Percentiles rank a stretch among this genome's conserved stretches.
Evolutionary conservation across 768 basidiomycete genomes (phyloP).

Genomic region (Boletellus sp.): DNA sequence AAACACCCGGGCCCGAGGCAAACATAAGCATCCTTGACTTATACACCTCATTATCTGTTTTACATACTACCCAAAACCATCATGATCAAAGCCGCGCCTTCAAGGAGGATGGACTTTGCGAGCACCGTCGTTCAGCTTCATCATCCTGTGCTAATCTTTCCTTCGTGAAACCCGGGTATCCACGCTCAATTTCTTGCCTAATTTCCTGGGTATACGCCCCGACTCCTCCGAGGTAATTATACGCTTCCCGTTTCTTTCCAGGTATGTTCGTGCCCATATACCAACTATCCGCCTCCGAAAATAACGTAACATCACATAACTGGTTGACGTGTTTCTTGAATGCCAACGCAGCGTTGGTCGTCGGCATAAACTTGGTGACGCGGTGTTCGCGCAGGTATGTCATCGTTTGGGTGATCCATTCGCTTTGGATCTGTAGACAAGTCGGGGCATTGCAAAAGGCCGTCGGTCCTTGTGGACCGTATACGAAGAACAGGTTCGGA

Average conservation of each 20-base stretch:
- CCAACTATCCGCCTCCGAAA: neutral
- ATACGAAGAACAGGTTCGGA: constrained; percentile 10
- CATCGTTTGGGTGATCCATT: constrained; percentile 12
- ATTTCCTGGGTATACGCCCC: constrained; percentile 1
- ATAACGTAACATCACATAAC: neutral
- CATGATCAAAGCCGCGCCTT: neutral
- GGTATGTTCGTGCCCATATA: constrained; percentile 11
- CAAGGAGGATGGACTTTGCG: neutral
- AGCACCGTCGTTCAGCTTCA: neutral
- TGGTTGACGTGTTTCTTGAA: constrained; percentile 13
- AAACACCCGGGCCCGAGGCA: neutral
- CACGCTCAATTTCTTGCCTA: constrained; percentile 2
- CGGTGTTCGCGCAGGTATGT: constrained; percentile 4
- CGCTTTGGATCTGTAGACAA: constrained; percentile 2
- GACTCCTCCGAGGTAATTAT: constrained; percentile 5
- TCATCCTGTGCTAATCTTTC: neutral
- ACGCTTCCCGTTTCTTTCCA: constrained; percentile 7
- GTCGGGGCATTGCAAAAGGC: constrained; percentile 8
- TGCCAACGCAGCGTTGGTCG: neutral
- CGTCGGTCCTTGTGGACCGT: constrained; percentile 13
- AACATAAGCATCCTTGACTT: neutral
- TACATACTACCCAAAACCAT: neutral
- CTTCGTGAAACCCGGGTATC: constrained; percentile 11
- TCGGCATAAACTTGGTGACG: constrained; percentile 15
- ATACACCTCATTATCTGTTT: neutral